Conservation (phyloP, 2,329 filamentous ascomycete genomes). For the Colletotrichum sp. region DNA sequence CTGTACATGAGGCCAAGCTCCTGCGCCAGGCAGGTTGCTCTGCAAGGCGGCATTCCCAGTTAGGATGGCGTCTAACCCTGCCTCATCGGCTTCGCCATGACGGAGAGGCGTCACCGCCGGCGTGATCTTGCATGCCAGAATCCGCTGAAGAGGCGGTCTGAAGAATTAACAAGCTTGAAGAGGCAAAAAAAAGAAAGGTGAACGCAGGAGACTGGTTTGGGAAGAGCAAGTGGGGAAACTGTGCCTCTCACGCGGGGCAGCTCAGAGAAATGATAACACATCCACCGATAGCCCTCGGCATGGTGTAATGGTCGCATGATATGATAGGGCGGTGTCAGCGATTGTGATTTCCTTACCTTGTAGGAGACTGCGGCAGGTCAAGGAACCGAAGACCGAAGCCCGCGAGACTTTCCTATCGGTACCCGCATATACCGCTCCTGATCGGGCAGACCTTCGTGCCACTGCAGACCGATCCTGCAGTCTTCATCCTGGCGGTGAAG, state of each 20-base stretch:
- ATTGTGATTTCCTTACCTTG: neutral
- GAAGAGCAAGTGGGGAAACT: neutral
- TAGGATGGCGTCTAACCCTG: neutral
- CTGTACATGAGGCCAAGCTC: neutral
- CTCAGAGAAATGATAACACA: neutral
- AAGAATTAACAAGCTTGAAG: neutral
- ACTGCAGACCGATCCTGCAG: neutral
- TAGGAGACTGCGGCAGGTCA: neutral
- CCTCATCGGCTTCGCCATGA: neutral
- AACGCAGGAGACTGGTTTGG: neutral
- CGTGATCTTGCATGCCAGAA: neutral
- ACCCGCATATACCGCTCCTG: neutral
- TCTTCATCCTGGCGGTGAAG: neutral
- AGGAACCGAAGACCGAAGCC: neutral
- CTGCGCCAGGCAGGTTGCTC: neutral
- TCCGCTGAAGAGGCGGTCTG: neutral
- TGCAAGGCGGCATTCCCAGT: neutral
- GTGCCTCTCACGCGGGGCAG: neutral
- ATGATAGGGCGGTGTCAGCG: neutral
- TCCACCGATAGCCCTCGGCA: neutral
- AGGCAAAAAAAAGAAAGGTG: neutral
- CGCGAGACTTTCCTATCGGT: neutral
- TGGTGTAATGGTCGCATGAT: neutral
- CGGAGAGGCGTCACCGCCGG: neutral
- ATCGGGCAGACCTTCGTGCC: neutral